Percentiles rank a stretch among this genome's conserved stretches.
phyloP scores from a whole-genome alignment of 2,329 filamentous ascomycete genomes.

The Xylaria sp. region DNA sequence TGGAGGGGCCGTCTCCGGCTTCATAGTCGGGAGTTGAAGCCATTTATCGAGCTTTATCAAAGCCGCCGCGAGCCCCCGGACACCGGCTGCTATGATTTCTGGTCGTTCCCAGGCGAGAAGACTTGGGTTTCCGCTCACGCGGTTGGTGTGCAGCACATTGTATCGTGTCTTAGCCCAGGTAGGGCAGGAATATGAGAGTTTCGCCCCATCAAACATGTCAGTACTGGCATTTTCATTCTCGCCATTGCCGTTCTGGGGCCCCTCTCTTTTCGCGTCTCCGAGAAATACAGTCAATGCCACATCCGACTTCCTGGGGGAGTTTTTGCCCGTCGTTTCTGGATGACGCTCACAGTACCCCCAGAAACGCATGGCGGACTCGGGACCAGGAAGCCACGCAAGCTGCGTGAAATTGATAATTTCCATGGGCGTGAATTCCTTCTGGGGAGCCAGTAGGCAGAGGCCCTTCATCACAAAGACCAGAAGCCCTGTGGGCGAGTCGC shows the following conservation, averaged over 20 bases:
- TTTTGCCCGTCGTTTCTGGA: conserved; percentile 46
- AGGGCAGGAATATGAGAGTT: conserved; percentile 57
- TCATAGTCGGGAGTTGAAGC: conserved; percentile 45
- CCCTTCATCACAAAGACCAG: conserved; percentile 64
- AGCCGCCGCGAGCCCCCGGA: conserved; percentile 54
- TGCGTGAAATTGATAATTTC: conserved; percentile 71
- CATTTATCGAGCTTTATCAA: conserved; percentile 54
- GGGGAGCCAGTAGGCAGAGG: conserved; percentile 56
- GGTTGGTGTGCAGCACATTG: conserved; percentile 56
- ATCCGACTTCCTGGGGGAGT: conserved; percentile 50
- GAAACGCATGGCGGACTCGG: conserved; percentile 68
- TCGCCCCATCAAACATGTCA: conserved; percentile 19
- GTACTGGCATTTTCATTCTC: conserved; percentile 38
- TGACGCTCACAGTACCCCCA: conserved; percentile 61
- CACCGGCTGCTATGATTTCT: conserved; percentile 57
- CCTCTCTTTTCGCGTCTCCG: conserved; percentile 46
- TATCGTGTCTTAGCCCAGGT: conserved; percentile 60
- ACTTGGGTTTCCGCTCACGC: conserved; percentile 55
- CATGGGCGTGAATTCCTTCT: conserved; percentile 56
- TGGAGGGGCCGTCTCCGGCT: conserved; percentile 25
- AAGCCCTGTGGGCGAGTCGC: conserved; percentile 69
- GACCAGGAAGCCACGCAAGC: conserved; percentile 74
- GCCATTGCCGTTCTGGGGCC: conserved; percentile 24
- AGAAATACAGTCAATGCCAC: conserved; percentile 62
- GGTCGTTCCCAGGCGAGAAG: conserved; percentile 62